Evolutionary conservation across 2,329 filamentous ascomycete species (phyloP).

Genomic region (Aspergillus terreus): DNA sequence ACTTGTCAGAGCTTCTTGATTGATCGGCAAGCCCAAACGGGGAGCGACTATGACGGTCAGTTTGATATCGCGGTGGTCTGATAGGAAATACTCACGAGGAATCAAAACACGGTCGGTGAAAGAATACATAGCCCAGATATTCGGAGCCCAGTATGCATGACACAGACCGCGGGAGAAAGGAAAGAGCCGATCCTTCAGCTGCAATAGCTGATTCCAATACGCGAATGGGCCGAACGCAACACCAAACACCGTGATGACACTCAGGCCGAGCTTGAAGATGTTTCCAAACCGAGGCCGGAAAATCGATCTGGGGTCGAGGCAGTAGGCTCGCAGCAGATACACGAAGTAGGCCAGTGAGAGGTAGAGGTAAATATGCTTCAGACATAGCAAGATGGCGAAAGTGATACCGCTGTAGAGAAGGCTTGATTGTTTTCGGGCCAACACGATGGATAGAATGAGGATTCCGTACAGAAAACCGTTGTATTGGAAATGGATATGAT

Average conservation of each 20-base stretch:
- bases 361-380: conserved; percentile 98
- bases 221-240: conserved; percentile 88
- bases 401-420: conserved; percentile 74
- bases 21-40: conserved; percentile 69
- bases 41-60: conserved; percentile 66
- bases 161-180: conserved; percentile 91
- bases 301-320: conserved; percentile 71
- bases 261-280: conserved; percentile 73
- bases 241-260: conserved; percentile 68
- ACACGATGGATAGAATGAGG: conserved; percentile 77
- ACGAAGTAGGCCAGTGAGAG: conserved; percentile 94
- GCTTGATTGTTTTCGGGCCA: conserved; percentile 71
- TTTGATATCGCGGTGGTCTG: background rate
- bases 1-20: conserved; percentile 72
- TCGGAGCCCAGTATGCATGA: conserved; percentile 98
- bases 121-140: conserved; percentile 95
- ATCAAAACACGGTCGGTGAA: conserved; percentile 84
- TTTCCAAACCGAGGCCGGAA: conserved; percentile 75
- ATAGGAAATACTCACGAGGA: conserved; percentile 54
- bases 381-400: conserved; percentile 81
- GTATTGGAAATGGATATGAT: conserved; percentile 99
- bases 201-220: conserved; percentile 74
- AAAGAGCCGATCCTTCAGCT: conserved; percentile 80
- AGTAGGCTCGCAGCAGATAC: conserved; percentile 85
- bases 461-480: conserved; percentile 96